These are phyloP conservation scores for Pseudohyphozyma bogoriensis DNA, from an alignment of 768 basidiomycete genomes.

Conservation along the genomic window DNA sequence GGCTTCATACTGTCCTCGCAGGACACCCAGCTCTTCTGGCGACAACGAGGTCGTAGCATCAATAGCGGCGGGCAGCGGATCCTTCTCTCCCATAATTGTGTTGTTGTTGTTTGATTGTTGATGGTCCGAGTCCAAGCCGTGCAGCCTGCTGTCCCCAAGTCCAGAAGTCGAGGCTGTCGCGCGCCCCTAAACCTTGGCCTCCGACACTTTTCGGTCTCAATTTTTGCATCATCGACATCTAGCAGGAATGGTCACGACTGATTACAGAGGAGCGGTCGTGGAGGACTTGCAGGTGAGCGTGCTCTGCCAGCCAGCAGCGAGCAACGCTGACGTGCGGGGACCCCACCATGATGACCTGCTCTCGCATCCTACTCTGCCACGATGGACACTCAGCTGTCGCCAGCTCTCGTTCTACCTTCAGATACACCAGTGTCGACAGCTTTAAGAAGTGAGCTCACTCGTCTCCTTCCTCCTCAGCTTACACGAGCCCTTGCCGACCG, in stretches of 20 bases:
- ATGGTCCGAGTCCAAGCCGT: too few relatives aligned
- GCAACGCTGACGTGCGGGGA: not conserved
- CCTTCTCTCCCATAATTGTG: too few relatives aligned
- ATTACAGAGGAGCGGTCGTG: slow-evolving; percentile 14
- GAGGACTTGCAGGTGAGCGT: slow-evolving; percentile 20
- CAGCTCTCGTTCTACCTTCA: slow-evolving; percentile 14
- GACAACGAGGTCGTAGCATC: too few relatives aligned
- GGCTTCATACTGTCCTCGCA: slow-evolving; percentile 17
- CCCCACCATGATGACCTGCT: not conserved
- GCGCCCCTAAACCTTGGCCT: too few relatives aligned
- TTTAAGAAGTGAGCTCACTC: slow-evolving; percentile 12
- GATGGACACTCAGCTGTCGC: slow-evolving; percentile 22
- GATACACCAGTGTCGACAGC: slow-evolving; percentile 9
- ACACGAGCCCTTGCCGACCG: not conserved
- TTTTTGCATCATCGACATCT: too few relatives aligned
- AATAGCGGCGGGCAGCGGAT: too few relatives aligned
- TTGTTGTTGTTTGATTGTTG: too few relatives aligned
- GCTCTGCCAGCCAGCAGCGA: not conserved
- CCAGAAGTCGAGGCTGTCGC: too few relatives aligned
- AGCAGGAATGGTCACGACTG: too few relatives aligned
- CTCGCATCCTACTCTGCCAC: not conserved
- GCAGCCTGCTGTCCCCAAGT: too few relatives aligned
- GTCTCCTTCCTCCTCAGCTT: not conserved
- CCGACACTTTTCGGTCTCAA: too few relatives aligned
- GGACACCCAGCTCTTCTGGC: slow-evolving; percentile 25